Evolutionary conservation across 495 filamentous ascomycete species (phyloP).

Genomic region (Podospora australis): DNA sequence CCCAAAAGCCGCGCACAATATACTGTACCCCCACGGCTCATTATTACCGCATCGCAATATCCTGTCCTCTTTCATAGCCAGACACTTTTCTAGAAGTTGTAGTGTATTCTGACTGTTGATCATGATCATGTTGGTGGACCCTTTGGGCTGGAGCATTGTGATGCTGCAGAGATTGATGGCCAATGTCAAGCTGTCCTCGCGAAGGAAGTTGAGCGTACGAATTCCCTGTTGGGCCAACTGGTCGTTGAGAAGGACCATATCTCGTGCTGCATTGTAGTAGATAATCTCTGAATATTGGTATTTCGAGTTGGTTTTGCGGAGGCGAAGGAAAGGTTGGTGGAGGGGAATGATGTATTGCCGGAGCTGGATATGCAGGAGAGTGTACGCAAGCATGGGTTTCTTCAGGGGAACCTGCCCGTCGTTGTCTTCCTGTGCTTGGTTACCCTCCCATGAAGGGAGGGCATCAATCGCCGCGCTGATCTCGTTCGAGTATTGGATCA

Average conservation of each 20-base stretch:
- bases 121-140: constrained; percentile 37
- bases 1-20: constrained; percentile 38
- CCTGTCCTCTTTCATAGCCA: constrained; percentile 40
- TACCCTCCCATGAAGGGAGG: constrained; percentile 37
- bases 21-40: constrained; percentile 41
- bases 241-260: constrained; percentile 39
- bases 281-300: constrained; percentile 42
- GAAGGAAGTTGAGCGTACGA: constrained; percentile 34
- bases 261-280: constrained; percentile 41
- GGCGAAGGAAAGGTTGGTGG: constrained; percentile 37
- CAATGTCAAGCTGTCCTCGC: constrained; percentile 35
- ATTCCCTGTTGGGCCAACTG: constrained; percentile 35
- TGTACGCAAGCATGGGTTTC: constrained; percentile 34
- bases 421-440: constrained; percentile 1
- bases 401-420: constrained; percentile 12
- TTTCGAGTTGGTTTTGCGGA: constrained; percentile 35
- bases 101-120: constrained; percentile 39
- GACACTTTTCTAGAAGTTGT: constrained; percentile 37
- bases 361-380: constrained; percentile 37
- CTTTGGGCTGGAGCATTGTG: constrained; percentile 43
- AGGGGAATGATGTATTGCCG: constrained; percentile 40
- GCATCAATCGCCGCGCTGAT: constrained; percentile 38
- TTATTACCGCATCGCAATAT: constrained; percentile 39
- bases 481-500: constrained; percentile 39
- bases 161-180: constrained; percentile 42